These are phyloP conservation scores for Hymenoscyphus fraxineus DNA, from an alignment of 2,329 filamentous ascomycete genomes.

Conservation along the genomic window DNA sequence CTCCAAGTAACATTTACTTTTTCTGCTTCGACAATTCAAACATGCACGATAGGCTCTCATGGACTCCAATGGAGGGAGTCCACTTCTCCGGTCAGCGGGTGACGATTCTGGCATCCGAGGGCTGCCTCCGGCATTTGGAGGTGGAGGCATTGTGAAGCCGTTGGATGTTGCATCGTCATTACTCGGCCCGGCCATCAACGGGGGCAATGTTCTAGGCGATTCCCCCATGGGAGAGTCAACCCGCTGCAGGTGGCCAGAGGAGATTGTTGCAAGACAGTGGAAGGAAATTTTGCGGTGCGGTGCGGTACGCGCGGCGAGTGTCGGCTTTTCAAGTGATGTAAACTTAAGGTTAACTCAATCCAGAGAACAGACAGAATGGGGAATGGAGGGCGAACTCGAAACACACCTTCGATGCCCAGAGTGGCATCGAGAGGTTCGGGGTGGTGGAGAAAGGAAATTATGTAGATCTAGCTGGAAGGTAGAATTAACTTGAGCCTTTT, in stretches of 20 bases:
- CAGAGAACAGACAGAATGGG: background rate
- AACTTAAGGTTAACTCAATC: background rate
- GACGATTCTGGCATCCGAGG: background rate
- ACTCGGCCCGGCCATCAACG: background rate
- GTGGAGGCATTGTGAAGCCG: background rate
- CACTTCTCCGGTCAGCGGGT: background rate
- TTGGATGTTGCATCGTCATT: background rate
- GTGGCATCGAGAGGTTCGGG: too few relatives aligned
- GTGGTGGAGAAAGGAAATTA: too few relatives aligned
- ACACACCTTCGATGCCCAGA: background rate
- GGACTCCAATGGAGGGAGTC: conserved; percentile 20
- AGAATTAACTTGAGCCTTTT: too few relatives aligned
- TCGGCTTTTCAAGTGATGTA: background rate
- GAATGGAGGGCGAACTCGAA: background rate
- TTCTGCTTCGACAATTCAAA: conserved; percentile 33
- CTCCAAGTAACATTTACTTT: conserved; percentile 35
- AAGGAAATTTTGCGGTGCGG: background rate
- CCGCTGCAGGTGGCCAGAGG: too few relatives aligned
- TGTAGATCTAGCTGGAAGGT: too few relatives aligned
- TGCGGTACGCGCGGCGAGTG: background rate
- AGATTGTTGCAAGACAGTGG: background rate
- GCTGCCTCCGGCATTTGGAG: background rate
- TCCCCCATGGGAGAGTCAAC: background rate
- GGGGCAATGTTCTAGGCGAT: background rate
- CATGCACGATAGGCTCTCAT: conserved; percentile 36